A percentile compares a stretch with the other conserved stretches of the same genome.
Evolutionary conservation across 129 eudicot genomes (phyloP).

Genomic region (Pittosporum tobira): DNA sequence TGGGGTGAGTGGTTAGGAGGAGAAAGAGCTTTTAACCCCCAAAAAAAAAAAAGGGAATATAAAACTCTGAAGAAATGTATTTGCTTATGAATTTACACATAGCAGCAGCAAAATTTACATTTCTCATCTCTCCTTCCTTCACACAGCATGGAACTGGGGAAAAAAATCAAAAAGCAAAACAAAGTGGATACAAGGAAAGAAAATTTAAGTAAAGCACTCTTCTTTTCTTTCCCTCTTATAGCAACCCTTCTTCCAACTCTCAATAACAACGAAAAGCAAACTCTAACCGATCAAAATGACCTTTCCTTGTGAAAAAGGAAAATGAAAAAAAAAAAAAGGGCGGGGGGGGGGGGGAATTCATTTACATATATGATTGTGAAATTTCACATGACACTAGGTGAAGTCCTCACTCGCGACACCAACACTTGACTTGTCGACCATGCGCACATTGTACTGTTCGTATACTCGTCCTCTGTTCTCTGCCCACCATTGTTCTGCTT

Average conservation of each 20-base stretch:
- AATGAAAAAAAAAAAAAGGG: slow-evolving; percentile 2
- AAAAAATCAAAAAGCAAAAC: too few relatives aligned
- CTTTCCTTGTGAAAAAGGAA: slow-evolving; percentile 19
- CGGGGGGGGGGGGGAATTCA: slow-evolving; percentile 21
- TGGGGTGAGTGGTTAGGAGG: too few relatives aligned
- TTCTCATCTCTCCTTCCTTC: too few relatives aligned
- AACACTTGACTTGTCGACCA: slow-evolving; percentile 66
- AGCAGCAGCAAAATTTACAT: too few relatives aligned
- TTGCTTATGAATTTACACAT: too few relatives aligned
- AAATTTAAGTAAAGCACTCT: slow-evolving; percentile 26
- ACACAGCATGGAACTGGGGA: too few relatives aligned
- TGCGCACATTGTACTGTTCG: slow-evolving; percentile 73
- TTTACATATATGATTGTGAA: slow-evolving; percentile 23
- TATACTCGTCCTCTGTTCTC: slow-evolving; percentile 81
- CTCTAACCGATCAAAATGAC: slow-evolving; percentile 27
- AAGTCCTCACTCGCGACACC: slow-evolving; percentile 67
- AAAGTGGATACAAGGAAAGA: too few relatives aligned
- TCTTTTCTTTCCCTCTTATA: slow-evolving; percentile 16
- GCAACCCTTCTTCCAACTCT: slow-evolving; percentile 26
- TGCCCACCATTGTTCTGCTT: slow-evolving; percentile 99
- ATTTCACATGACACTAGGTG: slow-evolving; percentile 26
- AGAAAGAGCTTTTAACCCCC: too few relatives aligned
- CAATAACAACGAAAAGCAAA: slow-evolving; percentile 27
- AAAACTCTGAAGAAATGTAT: too few relatives aligned
- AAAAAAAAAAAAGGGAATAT: too few relatives aligned